These are phyloP conservation scores for Grosmannia huntii DNA, from an alignment of 2,329 filamentous ascomycete genomes.

Conservation along the genomic window DNA sequence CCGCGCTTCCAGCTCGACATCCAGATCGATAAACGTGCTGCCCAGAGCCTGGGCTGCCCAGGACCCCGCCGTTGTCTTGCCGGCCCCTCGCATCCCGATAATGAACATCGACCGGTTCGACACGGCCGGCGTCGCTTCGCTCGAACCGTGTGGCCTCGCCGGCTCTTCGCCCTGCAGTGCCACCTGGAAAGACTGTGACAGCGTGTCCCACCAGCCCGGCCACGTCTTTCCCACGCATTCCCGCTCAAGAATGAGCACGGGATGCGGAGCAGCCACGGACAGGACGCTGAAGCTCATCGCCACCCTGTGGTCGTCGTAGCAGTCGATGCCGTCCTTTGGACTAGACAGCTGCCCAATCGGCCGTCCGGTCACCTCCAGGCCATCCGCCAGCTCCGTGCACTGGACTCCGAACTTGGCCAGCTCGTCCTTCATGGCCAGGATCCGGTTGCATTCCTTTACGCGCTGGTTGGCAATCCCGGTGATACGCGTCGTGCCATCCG, in stretches of 20 bases:
- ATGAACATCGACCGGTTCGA: conserved; percentile 66
- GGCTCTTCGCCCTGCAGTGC: conserved; percentile 62
- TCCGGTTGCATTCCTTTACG: conserved; percentile 96
- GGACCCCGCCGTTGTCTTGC: conserved; percentile 84
- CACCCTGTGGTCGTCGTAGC: conserved; percentile 95
- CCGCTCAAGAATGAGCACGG: conserved; percentile 72
- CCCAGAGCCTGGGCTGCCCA: conserved; percentile 70
- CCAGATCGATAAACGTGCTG: conserved; percentile 73
- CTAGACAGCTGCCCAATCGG: conserved; percentile 33
- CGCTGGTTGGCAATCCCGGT: conserved; percentile 94
- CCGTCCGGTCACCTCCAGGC: conserved; percentile 60
- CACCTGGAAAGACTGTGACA: conserved; percentile 67
- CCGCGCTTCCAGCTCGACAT: conserved; percentile 69
- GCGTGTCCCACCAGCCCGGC: conserved; percentile 95
- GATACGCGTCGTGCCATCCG: conserved; percentile 71
- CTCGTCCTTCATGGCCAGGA: conserved; percentile 88
- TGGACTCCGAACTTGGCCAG: conserved; percentile 84
- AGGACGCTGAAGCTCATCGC: conserved; percentile 98
- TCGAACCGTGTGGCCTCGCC: conserved; percentile 7
- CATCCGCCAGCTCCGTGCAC: conserved; percentile 82
- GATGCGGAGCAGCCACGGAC: conserved; percentile 54
- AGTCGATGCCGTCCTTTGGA: conserved; percentile 61
- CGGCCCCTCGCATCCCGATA: conserved; percentile 93
- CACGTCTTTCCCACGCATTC: conserved; percentile 96
- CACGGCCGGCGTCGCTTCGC: background rate